Conservation (phyloP, 441 rosid species). For the Jatropha multifida region DNA sequence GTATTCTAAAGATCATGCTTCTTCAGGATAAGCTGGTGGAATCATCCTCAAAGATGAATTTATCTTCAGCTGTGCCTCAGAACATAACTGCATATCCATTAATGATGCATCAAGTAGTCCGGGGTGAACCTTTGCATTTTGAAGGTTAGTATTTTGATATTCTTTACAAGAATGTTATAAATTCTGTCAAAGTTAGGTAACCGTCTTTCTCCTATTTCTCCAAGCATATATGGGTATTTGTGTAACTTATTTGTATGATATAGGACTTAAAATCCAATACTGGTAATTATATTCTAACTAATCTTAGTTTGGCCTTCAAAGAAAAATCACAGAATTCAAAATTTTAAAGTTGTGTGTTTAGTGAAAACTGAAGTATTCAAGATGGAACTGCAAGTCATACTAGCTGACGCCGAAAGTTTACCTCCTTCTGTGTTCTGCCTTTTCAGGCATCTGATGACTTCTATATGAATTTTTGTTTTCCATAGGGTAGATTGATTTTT, state of each 20-base stretch:
- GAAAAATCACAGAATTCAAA: background rate
- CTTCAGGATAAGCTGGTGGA: slow-evolving; percentile 82
- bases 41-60: slow-evolving; percentile 51
- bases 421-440: background rate
- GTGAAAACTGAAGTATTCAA: background rate
- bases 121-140: slow-evolving; percentile 39
- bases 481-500: background rate
- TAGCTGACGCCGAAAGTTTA: too few relatives aligned
- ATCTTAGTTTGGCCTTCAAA: background rate
- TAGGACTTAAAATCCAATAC: background rate
- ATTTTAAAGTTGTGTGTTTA: background rate
- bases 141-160: slow-evolving; percentile 53
- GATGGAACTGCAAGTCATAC: background rate
- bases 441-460: too few relatives aligned
- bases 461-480: background rate
- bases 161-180: background rate
- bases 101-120: slow-evolving; percentile 42
- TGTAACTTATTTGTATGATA: background rate
- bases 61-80: slow-evolving; percentile 48
- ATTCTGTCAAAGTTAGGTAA: background rate
- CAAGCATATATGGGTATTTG: background rate
- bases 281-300: background rate
- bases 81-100: slow-evolving; percentile 58
- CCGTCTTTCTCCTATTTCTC: background rate
- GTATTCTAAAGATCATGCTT: slow-evolving; percentile 51